A percentile compares a stretch with the other conserved stretches of the same genome.
These are phyloP conservation scores for Phlebiopsis flavidoalba DNA, from an alignment of 768 basidiomycete genomes.

Conservation along the genomic window DNA sequence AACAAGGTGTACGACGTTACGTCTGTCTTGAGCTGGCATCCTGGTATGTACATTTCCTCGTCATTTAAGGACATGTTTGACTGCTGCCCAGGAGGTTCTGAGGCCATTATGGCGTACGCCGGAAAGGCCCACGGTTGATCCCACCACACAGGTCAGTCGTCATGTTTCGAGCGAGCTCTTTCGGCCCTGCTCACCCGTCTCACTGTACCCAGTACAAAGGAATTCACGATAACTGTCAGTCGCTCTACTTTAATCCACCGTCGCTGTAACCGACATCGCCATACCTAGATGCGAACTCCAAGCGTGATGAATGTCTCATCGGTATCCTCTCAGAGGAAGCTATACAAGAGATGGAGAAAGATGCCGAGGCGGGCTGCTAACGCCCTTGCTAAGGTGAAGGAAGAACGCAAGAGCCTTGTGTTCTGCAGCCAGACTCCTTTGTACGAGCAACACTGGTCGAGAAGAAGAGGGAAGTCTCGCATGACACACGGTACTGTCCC, in stretches of 20 bases:
- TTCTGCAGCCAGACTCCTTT: constrained; percentile 19
- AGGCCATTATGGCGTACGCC: constrained; percentile 18
- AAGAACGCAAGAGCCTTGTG: constrained; percentile 14
- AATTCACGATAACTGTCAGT: constrained; percentile 18
- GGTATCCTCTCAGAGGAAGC: constrained; percentile 14
- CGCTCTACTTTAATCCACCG: not conserved
- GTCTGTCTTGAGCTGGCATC: constrained; percentile 19
- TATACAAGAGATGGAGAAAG: constrained; percentile 16
- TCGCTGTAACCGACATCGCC: not conserved
- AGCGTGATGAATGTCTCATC: constrained; percentile 18
- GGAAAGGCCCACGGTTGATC: constrained; percentile 19
- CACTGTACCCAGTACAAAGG: constrained; percentile 14
- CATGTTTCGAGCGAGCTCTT: not conserved
- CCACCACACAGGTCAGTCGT: constrained; percentile 15
- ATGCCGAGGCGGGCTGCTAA: constrained; percentile 15
- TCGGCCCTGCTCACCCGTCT: no score
- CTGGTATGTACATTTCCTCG: constrained; percentile 3
- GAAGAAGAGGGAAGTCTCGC: constrained; percentile 9
- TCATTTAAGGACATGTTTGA: not conserved
- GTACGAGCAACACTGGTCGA: constrained; percentile 13
- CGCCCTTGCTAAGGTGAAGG: constrained; percentile 15
- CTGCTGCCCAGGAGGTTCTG: constrained; percentile 11
- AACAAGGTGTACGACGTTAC: constrained; percentile 32
- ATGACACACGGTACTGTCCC: constrained; percentile 14
- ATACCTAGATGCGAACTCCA: constrained; percentile 16